Evolutionary conservation across 352 stramenopile species (phyloP).

Genomic region (Albugo candida): DNA sequence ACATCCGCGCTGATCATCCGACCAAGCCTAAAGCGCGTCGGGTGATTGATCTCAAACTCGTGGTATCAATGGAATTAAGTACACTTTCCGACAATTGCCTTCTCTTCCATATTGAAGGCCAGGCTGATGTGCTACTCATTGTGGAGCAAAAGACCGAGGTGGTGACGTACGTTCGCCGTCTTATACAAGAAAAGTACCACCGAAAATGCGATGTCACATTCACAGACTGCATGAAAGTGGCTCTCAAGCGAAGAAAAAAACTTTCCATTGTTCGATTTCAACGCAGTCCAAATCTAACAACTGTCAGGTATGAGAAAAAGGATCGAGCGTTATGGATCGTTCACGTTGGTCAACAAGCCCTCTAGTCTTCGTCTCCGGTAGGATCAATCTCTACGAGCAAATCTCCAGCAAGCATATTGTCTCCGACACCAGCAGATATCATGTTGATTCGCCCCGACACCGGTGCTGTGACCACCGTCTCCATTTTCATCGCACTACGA

Average conservation of each 20-base stretch:
- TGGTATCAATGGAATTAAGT: constrained; percentile 48
- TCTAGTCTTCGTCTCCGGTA: constrained; percentile 29
- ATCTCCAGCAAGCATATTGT: constrained; percentile 89
- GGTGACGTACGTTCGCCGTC: constrained; percentile 45
- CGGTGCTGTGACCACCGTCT: constrained; percentile 87
- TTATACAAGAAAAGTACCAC: constrained; percentile 28
- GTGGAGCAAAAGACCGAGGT: constrained; percentile 67
- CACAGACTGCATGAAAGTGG: constrained; percentile 13
- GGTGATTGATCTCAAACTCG: constrained; percentile 32
- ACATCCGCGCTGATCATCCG: constrained; percentile 70
- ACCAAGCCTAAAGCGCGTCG: constrained; percentile 66
- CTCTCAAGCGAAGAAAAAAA: not conserved
- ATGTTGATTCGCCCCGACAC: constrained; percentile 79
- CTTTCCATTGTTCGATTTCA: constrained; percentile 23
- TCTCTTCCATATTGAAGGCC: constrained; percentile 47
- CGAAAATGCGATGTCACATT: constrained; percentile 48
- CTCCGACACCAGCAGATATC: constrained; percentile 82
- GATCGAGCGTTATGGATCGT: not conserved
- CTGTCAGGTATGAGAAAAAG: constrained; percentile 34
- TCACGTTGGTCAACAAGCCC: not conserved
- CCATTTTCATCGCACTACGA: constrained; percentile 96
- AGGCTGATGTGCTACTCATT: constrained; percentile 50
- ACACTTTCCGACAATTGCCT: constrained; percentile 68
- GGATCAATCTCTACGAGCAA: constrained; percentile 91
- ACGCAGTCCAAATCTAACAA: constrained; percentile 43